Conservation (phyloP, 441 rosid genomes). For the Bocquillonia castaneifolia region DNA sequence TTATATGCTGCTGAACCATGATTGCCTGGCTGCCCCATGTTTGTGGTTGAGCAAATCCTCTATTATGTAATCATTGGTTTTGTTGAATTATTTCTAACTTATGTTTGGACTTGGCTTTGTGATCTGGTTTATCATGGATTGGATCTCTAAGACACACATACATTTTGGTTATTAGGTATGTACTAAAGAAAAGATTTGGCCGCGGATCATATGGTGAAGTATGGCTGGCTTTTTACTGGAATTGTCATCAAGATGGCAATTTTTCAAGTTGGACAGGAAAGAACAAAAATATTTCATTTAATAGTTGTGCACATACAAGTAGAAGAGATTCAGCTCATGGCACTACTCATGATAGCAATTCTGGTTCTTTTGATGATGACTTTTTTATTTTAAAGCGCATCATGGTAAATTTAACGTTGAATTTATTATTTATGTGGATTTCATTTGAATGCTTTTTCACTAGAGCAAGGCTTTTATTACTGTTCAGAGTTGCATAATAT, state of each 20-base stretch:
- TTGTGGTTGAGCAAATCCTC: neutral
- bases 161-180: constrained; percentile 51
- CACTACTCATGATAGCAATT: constrained; percentile 36
- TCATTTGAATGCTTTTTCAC: too few relatives aligned
- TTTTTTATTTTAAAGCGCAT: constrained; percentile 83
- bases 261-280: constrained; percentile 41
- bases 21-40: neutral
- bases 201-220: constrained; percentile 97
- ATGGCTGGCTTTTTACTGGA: constrained; percentile 90
- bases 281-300: constrained; percentile 37
- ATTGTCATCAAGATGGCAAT: constrained; percentile 51
- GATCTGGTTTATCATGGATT: constrained; percentile 1
- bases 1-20: neutral
- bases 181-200: constrained; percentile 79
- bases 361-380: constrained; percentile 41
- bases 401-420: constrained; percentile 50
- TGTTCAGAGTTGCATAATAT: neutral
- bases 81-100: neutral
- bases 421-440: neutral
- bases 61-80: constrained; percentile 6
- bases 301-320: constrained; percentile 27
- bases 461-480: neutral
- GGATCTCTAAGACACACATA: constrained; percentile 18
- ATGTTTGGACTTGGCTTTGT: neutral
- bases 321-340: constrained; percentile 33